A percentile compares a stretch with the other conserved stretches of the same genome.
Evolutionary conservation across 2,329 filamentous ascomycete species (phyloP).

Genomic region (Colletotrichum sp.): DNA sequence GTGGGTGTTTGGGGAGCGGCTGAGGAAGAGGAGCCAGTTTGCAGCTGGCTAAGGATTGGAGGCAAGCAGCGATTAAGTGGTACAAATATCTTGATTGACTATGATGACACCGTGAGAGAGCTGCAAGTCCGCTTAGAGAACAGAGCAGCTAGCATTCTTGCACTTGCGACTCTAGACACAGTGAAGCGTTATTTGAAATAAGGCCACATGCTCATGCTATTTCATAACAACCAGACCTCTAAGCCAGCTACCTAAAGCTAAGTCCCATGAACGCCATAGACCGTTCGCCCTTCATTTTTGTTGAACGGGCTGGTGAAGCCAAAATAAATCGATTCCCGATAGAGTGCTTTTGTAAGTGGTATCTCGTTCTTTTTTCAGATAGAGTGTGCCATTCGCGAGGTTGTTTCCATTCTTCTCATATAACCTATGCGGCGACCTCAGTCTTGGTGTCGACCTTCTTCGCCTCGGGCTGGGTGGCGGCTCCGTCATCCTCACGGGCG

Average conservation of each 20-base stretch:
- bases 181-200: neutral
- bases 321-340: slow-evolving; percentile 18
- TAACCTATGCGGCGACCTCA: slow-evolving; percentile 22
- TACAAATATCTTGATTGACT: slow-evolving; percentile 17
- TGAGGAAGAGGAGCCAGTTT: slow-evolving; percentile 30
- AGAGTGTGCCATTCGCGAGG: neutral
- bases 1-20: slow-evolving; percentile 46
- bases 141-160: neutral
- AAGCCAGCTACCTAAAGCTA: slow-evolving; percentile 18
- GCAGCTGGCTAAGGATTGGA: slow-evolving; percentile 6
- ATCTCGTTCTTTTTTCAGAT: slow-evolving; percentile 13
- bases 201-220: slow-evolving; percentile 19
- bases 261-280: slow-evolving; percentile 19
- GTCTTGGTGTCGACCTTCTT: slow-evolving; percentile 68
- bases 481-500: slow-evolving; percentile 55
- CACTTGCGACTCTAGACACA: neutral
- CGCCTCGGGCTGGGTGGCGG: slow-evolving; percentile 50
- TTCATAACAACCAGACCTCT: slow-evolving; percentile 20
- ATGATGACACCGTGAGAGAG: neutral
- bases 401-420: neutral
- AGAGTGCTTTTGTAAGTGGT: slow-evolving; percentile 22
- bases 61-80: neutral
- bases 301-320: slow-evolving; percentile 9
- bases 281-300: slow-evolving; percentile 10
- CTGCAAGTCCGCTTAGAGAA: neutral